These are phyloP conservation scores for Ligustrum vulgare DNA, from an alignment of 257 asterid species.

Conservation along the genomic window DNA sequence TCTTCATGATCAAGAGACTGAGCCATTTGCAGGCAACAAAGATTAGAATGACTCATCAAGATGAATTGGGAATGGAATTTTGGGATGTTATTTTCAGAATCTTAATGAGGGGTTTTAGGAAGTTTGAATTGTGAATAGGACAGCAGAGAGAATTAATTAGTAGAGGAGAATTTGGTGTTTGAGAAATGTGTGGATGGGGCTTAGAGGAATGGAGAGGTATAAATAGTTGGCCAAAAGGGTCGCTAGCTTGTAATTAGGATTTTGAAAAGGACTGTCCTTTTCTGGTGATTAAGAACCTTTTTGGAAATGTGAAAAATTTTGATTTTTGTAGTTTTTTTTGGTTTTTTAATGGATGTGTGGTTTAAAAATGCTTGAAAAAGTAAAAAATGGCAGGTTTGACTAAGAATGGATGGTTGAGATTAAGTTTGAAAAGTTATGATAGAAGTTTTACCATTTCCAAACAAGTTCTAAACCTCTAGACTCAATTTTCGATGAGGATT, in stretches of 20 bases:
- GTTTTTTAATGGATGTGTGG: too few species aligned
- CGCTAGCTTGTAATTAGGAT: background rate
- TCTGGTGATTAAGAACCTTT: too few species aligned
- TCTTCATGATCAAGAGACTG: conserved; percentile 32
- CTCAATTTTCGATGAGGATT: background rate
- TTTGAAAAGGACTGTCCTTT: conserved; percentile 4
- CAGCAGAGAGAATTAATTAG: background rate
- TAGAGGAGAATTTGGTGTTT: background rate
- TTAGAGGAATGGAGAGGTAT: conserved; percentile 3
- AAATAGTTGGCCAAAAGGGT: background rate
- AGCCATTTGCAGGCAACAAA: conserved; percentile 39
- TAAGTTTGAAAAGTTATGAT: too few species aligned
- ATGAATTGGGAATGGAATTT: background rate
- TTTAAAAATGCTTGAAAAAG: too few species aligned
- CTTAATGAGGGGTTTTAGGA: background rate
- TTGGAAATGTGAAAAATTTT: too few species aligned
- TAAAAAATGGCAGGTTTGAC: too few species aligned
- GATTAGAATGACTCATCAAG: conserved; percentile 44
- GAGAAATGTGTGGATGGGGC: conserved; percentile 6
- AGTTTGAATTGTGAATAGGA: background rate
- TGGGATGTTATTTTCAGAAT: background rate
- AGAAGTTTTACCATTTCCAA: too few species aligned
- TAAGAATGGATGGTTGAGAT: too few species aligned
- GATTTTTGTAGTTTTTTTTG: too few species aligned
- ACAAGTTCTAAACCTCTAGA: background rate